phyloP scores from a whole-genome alignment of 129 eudicot species.

The Artemisia argyi region DNA sequence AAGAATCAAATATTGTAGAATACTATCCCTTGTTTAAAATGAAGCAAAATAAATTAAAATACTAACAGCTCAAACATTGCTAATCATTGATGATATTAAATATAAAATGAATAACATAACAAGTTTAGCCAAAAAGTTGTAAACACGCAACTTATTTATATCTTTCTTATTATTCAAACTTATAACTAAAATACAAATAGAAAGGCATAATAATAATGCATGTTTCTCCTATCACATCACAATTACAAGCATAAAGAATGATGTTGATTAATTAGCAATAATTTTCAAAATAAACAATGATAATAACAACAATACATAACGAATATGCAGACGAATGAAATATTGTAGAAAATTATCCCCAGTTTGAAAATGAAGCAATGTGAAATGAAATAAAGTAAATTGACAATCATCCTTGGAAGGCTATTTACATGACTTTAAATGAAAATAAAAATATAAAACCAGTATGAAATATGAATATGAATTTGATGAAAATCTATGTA shows the following conservation, averaged over 20 bases:
- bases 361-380: conserved; percentile 30
- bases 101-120: not conserved
- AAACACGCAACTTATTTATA: not conserved
- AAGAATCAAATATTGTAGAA: no score
- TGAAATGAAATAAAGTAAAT: conserved; percentile 19
- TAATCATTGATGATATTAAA: no score
- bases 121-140: not conserved
- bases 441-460: conserved; percentile 23
- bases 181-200: not conserved
- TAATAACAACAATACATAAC: conserved; percentile 19
- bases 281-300: not conserved
- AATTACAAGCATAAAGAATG: conserved; percentile 12
- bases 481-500: conserved; percentile 42
- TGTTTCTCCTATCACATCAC: conserved; percentile 11
- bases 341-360: conserved; percentile 20
- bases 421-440: conserved; percentile 64
- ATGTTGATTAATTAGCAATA: conserved; percentile 24
- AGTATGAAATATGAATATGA: conserved; percentile 38
- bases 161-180: not conserved
- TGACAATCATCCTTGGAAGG: conserved; percentile 32
- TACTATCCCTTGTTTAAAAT: no score
- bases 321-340: conserved; percentile 22
- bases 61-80: no score
- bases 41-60: no score
- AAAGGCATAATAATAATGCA: not conserved